Percentiles rank a stretch among this genome's conserved stretches.
Conservation (phyloP, 2,329 filamentous ascomycete genomes). For the Leptographium wingfieldii region DNA sequence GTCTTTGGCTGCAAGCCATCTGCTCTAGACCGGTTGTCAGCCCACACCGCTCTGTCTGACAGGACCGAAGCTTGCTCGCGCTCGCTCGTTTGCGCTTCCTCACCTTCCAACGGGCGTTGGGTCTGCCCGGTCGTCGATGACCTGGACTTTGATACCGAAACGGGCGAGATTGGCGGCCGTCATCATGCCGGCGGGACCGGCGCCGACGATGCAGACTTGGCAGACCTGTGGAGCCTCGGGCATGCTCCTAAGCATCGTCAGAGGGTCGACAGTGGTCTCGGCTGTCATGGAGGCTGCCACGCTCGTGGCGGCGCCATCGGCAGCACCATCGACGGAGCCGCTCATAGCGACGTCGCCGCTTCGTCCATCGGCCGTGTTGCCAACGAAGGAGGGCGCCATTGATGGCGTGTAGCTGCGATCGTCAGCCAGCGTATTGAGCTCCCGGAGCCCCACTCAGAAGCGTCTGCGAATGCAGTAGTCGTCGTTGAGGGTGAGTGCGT, state of each 20-base stretch:
- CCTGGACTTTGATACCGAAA: conserved; percentile 42
- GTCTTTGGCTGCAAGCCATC: conserved; percentile 69
- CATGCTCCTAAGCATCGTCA: conserved; percentile 33
- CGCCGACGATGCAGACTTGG: conserved; percentile 36
- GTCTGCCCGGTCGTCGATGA: conserved; percentile 46
- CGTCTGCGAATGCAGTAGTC: no score
- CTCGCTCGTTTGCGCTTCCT: conserved; percentile 8
- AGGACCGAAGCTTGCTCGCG: background rate
- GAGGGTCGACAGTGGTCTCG: conserved; percentile 27
- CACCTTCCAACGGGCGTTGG: conserved; percentile 34
- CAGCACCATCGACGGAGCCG: conserved; percentile 14
- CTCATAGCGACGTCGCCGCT: conserved; percentile 16
- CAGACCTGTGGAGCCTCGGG: conserved; percentile 12
- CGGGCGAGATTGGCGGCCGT: conserved; percentile 31
- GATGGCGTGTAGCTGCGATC: background rate
- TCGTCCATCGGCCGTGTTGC: conserved; percentile 21
- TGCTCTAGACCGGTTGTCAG: conserved; percentile 27
- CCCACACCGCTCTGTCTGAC: no score
- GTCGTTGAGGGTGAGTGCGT: no score
- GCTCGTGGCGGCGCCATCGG: conserved; percentile 16
- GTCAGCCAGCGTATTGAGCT: conserved; percentile 5
- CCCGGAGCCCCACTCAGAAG: background rate
- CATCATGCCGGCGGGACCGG: conserved; percentile 44
- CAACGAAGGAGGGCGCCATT: conserved; percentile 25
- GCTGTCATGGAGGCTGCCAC: conserved; percentile 18